Evolutionary conservation across 345 rosid genomes (phyloP).

Genomic region (Conringia planisiliqua): DNA sequence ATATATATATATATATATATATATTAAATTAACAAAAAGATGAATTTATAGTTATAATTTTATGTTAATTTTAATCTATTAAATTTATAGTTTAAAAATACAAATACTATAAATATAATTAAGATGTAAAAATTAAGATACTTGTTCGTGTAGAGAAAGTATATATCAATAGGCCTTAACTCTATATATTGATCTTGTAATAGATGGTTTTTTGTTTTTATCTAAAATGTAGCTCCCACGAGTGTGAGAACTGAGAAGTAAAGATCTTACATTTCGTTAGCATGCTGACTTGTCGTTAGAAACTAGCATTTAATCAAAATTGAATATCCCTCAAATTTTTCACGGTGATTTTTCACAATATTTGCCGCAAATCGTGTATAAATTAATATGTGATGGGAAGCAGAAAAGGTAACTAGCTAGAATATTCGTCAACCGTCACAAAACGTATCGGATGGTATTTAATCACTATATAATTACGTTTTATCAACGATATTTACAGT

Average conservation of each 20-base stretch:
- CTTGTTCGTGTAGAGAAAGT: conserved; percentile 3
- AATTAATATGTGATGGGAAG: background rate
- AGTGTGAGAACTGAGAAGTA: background rate
- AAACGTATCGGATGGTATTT: background rate
- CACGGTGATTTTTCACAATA: background rate
- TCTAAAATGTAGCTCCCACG: background rate
- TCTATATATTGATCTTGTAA: background rate
- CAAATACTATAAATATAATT: background rate
- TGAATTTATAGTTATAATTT: too few species aligned
- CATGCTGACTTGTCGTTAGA: background rate
- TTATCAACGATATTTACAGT: too few species aligned
- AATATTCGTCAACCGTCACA: background rate
- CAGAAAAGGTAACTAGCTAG: background rate
- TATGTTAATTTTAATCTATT: too few species aligned
- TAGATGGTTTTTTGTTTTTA: background rate
- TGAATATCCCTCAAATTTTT: background rate
- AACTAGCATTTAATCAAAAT: background rate
- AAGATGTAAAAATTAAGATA: background rate
- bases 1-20: too few species aligned
- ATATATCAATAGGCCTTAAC: background rate
- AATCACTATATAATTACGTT: too few species aligned
- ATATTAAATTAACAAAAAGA: too few species aligned
- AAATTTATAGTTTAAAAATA: too few species aligned
- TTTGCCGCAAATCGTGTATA: background rate
- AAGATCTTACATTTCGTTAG: background rate